Percentiles rank a stretch among this genome's conserved stretches.
Conservation (phyloP, 129 eudicot genomes). For the Gnaphalium uliginosum region DNA sequence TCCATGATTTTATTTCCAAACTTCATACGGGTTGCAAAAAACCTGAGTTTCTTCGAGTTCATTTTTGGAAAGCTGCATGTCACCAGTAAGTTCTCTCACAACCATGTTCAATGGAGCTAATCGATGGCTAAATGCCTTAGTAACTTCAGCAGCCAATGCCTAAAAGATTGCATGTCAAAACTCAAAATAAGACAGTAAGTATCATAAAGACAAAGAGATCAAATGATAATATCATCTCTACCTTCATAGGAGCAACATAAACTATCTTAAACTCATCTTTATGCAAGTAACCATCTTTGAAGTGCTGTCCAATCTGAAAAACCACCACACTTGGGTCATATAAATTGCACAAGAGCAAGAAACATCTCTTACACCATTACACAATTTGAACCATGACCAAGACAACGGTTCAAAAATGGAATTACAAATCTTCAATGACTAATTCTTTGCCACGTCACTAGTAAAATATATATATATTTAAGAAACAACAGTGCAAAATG, state of each 20-base stretch:
- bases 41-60: constrained; percentile 99
- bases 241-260: constrained; percentile 99
- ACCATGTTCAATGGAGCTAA: constrained; percentile 80
- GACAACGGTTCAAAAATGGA: not conserved
- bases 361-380: constrained; percentile 1
- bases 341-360: constrained; percentile 14
- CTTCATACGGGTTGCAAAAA: constrained; percentile 21
- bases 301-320: constrained; percentile 81
- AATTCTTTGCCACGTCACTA: not conserved
- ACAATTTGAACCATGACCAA: constrained; percentile 1
- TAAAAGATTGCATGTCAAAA: constrained; percentile 34
- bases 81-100: constrained; percentile 98
- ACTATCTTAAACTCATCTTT: constrained; percentile 95
- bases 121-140: constrained; percentile 84
- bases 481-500: not conserved
- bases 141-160: constrained; percentile 99
- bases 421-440: not conserved
- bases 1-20: constrained; percentile 14
- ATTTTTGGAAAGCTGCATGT: constrained; percentile 90
- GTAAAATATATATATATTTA: not conserved
- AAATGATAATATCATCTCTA: constrained; percentile 30
- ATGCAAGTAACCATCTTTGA: constrained; percentile 93
- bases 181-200: constrained; percentile 24
- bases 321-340: constrained; percentile 15
- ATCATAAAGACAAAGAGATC: constrained; percentile 1